Evolutionary conservation across 2,329 filamentous ascomycete species (phyloP), one percentile per base, ranked within the genome.

Genomic region (Calonectria fujianensis): DNA sequence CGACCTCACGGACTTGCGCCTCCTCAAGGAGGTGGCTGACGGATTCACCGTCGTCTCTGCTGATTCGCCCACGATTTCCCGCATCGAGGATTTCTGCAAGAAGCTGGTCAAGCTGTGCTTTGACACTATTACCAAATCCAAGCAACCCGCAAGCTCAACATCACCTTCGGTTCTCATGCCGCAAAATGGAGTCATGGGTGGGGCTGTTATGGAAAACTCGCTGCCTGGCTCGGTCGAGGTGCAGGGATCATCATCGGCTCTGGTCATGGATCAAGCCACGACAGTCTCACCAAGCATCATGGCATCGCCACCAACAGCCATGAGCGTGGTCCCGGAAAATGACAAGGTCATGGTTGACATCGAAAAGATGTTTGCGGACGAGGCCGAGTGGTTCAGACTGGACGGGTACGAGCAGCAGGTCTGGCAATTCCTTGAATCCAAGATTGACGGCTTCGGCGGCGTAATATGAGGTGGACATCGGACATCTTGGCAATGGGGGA

Each of bases 11-110:
- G 67, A 70, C 24, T n/a, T 70, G 20, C 39, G 67, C 2, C 67
- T 70, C 11, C 67, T 70, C 8, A 59, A 48, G 18, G 67, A 70
- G 3, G 67, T 70, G 2, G 67, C 51, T 11, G 67, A 70, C 51
- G 67, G 67, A 7, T 70, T 70, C 39, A 59, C 51, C 11, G 67
- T 70, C 9, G 45, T 70, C 8, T 59, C 67, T 18, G 45, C 10
- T 11, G 54, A 31, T 37, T 70, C 52, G 11, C 18, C 67, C 2
- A 63, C 67, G 1, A 63, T 63, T 11, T 50, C 24, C 24, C 45
- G 41, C 9, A 63, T 63, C 32, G 54, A 70, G 27, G 67, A 70
- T 14, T 70, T 70, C n/a, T 70, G 51, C 41, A 63, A 70, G n/a
- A 50, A 48, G 27, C 52, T 70, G 10, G 67, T 70, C 16, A 70